phyloP scores from a whole-genome alignment of 192 early-diverging fungal genomes.

The Linnemannia hyalina region DNA sequence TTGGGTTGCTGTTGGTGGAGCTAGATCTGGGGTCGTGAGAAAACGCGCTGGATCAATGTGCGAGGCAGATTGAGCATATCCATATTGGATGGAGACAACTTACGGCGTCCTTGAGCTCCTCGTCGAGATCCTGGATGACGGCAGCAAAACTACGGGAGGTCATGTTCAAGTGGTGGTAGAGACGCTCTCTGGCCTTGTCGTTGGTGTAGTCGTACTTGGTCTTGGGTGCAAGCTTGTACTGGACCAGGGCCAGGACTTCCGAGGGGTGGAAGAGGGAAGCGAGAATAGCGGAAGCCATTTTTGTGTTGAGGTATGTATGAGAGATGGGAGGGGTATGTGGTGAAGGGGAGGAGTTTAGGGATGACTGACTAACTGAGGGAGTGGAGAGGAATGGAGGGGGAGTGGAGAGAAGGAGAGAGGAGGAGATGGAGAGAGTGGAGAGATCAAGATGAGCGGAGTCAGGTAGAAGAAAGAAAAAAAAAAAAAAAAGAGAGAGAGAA shows the following conservation, averaged over 20 bases:
- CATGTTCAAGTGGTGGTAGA: conserved; percentile 93
- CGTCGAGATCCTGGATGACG: conserved; percentile 92
- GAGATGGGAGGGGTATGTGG: background rate
- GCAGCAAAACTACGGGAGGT: conserved; percentile 97
- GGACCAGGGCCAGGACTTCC: conserved; percentile 87
- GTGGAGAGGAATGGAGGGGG: background rate
- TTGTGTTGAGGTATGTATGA: background rate
- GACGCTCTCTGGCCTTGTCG: conserved; percentile 70
- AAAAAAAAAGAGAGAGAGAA: background rate
- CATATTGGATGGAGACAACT: conserved; percentile 17
- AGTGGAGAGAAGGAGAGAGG: background rate
- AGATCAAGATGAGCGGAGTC: conserved; percentile 1
- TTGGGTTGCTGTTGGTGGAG: background rate
- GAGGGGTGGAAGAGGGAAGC: conserved; percentile 84
- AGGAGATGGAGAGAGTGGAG: background rate
- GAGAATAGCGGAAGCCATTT: conserved; percentile 68
- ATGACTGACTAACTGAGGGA: background rate
- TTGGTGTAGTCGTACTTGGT: conserved; percentile 67
- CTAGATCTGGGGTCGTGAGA: background rate
- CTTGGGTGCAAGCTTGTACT: conserved; percentile 67
- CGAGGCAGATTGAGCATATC: too few species aligned
- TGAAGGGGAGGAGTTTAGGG: background rate
- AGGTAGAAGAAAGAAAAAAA: background rate
- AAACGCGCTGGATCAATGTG: background rate
- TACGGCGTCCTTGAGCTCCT: conserved; percentile 81